These are phyloP conservation scores for Epicoccum sorghinum DNA, from an alignment of 2,329 filamentous ascomycete species.

Conservation along the genomic window DNA sequence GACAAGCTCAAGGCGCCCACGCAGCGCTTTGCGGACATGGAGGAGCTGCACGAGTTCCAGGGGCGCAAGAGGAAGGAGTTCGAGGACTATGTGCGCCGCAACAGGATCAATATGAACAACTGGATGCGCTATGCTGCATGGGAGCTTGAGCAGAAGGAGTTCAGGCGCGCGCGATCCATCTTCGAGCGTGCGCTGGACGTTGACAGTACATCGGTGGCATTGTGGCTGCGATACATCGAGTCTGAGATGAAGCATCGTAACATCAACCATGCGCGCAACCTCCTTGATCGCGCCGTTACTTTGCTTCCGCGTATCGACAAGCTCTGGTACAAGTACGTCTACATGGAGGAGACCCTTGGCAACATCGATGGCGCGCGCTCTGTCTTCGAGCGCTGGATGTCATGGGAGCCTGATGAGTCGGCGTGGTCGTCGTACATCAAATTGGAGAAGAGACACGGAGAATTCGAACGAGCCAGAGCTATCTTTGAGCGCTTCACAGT, in stretches of 20 bases:
- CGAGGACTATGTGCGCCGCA: slow-evolving; percentile 95
- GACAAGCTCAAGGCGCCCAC: slow-evolving; percentile 85
- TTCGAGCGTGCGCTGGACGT: slow-evolving; percentile 96
- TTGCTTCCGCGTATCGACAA: slow-evolving; percentile 91
- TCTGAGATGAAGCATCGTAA: slow-evolving; percentile 80
- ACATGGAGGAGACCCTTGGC: slow-evolving; percentile 97
- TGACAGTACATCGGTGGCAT: slow-evolving; percentile 80
- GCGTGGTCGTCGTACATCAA: slow-evolving; percentile 98
- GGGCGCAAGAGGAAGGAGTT: slow-evolving; percentile 95
- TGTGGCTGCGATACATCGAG: slow-evolving; percentile 95
- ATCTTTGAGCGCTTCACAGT: slow-evolving; percentile 91
- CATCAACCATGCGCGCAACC: slow-evolving; percentile 94
- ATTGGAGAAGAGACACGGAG: slow-evolving; percentile 91
- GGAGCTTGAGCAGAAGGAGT: slow-evolving; percentile 99
- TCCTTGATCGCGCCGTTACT: slow-evolving; percentile 93
- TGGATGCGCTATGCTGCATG: slow-evolving; percentile 98
- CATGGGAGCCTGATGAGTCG: slow-evolving; percentile 95
- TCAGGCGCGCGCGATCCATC: slow-evolving; percentile 84
- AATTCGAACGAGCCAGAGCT: slow-evolving; percentile 85
- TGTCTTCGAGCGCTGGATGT: slow-evolving; percentile 98
- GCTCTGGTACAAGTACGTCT: slow-evolving; percentile 99
- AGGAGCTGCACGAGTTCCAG: slow-evolving; percentile 97
- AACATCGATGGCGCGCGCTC: slow-evolving; percentile 91
- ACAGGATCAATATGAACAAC: slow-evolving; percentile 95
- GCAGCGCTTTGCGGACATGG: slow-evolving; percentile 92